phyloP scores from a whole-genome alignment of 2,329 filamentous ascomycete genomes.

The Plenodomus biglobosus region DNA sequence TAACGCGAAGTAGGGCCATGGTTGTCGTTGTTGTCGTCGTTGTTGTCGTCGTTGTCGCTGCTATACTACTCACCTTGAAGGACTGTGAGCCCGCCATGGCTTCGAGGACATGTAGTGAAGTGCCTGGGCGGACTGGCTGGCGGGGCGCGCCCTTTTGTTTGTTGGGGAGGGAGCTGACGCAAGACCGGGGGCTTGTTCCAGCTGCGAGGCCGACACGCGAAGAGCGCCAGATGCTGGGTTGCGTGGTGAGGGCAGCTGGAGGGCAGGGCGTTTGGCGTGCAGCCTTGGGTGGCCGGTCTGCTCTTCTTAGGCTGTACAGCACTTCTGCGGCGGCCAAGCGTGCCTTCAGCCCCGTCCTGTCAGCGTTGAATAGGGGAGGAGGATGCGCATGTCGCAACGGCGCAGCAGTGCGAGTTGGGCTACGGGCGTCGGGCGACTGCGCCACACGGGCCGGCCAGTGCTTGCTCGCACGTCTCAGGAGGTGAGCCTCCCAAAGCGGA shows the following conservation, averaged over 20 bases:
- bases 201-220: not conserved
- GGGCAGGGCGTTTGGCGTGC: not conserved
- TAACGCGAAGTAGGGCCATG: no score
- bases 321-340: not conserved
- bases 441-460: not conserved
- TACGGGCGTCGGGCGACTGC: not conserved
- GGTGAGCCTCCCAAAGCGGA: slow-evolving; percentile 25
- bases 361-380: not conserved
- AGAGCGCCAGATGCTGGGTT: not conserved
- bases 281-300: not conserved
- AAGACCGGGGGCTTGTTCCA: not conserved
- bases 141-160: slow-evolving; percentile 4
- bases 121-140: slow-evolving; percentile 4
- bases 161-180: slow-evolving; percentile 1
- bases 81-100: slow-evolving; percentile 41
- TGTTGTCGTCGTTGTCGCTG: not conserved
- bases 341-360: not conserved
- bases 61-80: slow-evolving; percentile 32
- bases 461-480: slow-evolving; percentile 36
- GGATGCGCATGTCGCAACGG: not conserved
- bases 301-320: not conserved
- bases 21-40: no score
- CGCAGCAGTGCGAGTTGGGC: no score
- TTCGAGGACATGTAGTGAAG: slow-evolving; percentile 9
- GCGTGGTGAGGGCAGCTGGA: not conserved